These are phyloP conservation scores for Dillenia turbinata DNA, from an alignment of 164 flowering plant species.

Conservation along the genomic window DNA sequence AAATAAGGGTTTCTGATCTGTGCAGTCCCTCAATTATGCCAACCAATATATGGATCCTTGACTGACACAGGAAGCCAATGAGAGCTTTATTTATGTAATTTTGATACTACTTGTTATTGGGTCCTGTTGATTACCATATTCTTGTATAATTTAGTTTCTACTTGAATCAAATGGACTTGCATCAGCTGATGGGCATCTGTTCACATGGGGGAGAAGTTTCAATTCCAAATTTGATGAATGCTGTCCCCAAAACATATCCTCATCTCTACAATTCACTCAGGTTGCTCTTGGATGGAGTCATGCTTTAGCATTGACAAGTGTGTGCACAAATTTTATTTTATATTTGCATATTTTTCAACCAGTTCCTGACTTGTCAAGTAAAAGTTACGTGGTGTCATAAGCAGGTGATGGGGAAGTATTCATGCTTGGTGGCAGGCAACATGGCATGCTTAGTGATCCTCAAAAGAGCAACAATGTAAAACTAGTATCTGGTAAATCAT, in stretches of 20 bases:
- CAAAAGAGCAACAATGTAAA: slow-evolving; percentile 15
- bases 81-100: not conserved
- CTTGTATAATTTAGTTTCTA: too few species aligned
- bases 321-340: not conserved
- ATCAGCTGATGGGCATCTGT: slow-evolving; percentile 63
- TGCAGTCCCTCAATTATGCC: too few species aligned
- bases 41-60: too few species aligned
- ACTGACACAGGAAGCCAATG: too few species aligned
- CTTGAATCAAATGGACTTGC: slow-evolving; percentile 6
- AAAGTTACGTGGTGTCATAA: slow-evolving; percentile 2
- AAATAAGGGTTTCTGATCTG: too few species aligned
- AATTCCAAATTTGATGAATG: slow-evolving; percentile 32
- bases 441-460: slow-evolving; percentile 52
- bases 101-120: not conserved
- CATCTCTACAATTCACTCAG: slow-evolving; percentile 33
- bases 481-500: slow-evolving; percentile 21
- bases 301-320: slow-evolving; percentile 66
- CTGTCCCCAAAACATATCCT: slow-evolving; percentile 31
- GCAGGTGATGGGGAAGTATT: slow-evolving; percentile 58
- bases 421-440: slow-evolving; percentile 69
- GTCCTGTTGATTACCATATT: not conserved
- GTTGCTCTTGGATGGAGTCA: slow-evolving; percentile 91
- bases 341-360: not conserved
- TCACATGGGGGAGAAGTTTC: slow-evolving; percentile 91
- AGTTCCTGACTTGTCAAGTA: not conserved